These are phyloP conservation scores for Mangifera indica DNA, from an alignment of 345 rosid genomes.

Conservation along the genomic window DNA sequence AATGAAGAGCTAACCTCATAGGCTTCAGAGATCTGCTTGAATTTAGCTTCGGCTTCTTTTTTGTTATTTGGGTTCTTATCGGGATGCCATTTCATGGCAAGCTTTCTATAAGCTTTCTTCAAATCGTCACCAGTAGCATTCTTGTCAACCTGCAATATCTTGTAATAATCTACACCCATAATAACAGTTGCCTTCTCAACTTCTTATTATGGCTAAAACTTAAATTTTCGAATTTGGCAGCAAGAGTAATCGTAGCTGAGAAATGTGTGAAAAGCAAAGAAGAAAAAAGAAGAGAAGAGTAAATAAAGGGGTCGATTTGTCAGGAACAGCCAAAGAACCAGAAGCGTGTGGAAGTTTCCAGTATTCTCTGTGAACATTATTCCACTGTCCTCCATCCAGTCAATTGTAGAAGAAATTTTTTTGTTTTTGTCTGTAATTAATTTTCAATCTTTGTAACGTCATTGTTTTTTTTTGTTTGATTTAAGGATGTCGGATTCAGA, in stretches of 20 bases:
- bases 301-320: background rate
- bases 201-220: background rate
- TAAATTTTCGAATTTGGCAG: background rate
- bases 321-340: conserved; percentile 11
- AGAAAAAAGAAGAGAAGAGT: too few relatives aligned
- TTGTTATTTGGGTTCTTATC: conserved; percentile 87
- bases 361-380: background rate
- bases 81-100: conserved; percentile 94
- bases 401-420: too few relatives aligned
- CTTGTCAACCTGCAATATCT: conserved; percentile 59
- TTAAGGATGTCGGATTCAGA: too few relatives aligned
- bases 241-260: background rate
- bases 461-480: too few relatives aligned
- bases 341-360: conserved; percentile 37
- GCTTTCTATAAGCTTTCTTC: conserved; percentile 83
- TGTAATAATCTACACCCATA: conserved; percentile 61
- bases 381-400: too few relatives aligned
- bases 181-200: background rate
- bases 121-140: conserved; percentile 67
- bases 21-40: conserved; percentile 88
- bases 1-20: conserved; percentile 48
- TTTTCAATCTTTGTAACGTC: too few relatives aligned
- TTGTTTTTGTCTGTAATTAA: too few relatives aligned
- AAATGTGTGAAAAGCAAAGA: background rate
- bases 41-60: conserved; percentile 77